Conservation (phyloP, 2,329 filamentous ascomycete species). For the Achaetomium macrosporum region DNA sequence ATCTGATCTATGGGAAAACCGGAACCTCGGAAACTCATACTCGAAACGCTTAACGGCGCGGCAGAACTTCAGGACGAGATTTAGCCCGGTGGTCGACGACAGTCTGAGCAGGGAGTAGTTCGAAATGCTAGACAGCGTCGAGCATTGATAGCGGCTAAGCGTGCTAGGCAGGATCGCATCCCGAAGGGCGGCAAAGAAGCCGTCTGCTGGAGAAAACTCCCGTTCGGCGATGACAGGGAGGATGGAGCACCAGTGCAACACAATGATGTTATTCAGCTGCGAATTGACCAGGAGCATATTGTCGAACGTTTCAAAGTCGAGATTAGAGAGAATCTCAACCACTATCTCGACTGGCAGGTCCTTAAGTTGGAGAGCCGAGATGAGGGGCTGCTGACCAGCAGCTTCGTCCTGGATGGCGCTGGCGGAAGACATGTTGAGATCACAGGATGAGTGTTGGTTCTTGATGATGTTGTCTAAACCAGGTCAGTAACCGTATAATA, state of each 20-base stretch:
- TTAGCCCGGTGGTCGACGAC: background rate
- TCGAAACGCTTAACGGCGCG: constrained; percentile 37
- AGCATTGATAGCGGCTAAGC: background rate
- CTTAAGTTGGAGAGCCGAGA: background rate
- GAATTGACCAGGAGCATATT: constrained; percentile 27
- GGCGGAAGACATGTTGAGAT: background rate
- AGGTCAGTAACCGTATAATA: no score
- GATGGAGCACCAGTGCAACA: constrained; percentile 36
- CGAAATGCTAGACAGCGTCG: background rate
- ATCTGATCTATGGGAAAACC: constrained; percentile 39
- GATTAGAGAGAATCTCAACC: constrained; percentile 41
- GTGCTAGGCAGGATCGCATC: background rate
- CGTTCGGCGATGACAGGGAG: constrained; percentile 37
- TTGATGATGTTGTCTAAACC: no score
- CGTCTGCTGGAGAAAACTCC: constrained; percentile 41
- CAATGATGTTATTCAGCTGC: constrained; percentile 37
- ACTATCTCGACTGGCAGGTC: constrained; percentile 41
- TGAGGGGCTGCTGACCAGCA: background rate
- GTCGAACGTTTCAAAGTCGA: constrained; percentile 38
- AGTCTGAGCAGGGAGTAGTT: background rate
- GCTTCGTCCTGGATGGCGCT: background rate
- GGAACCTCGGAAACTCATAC: constrained; percentile 32
- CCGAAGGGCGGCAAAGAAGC: constrained; percentile 40
- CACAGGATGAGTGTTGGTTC: no score
- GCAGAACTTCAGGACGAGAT: constrained; percentile 28